Evolutionary conservation across 2,329 filamentous ascomycete species (phyloP), one percentile per base, ranked within the genome.

Genomic region (Ophiostoma australiae): DNA sequence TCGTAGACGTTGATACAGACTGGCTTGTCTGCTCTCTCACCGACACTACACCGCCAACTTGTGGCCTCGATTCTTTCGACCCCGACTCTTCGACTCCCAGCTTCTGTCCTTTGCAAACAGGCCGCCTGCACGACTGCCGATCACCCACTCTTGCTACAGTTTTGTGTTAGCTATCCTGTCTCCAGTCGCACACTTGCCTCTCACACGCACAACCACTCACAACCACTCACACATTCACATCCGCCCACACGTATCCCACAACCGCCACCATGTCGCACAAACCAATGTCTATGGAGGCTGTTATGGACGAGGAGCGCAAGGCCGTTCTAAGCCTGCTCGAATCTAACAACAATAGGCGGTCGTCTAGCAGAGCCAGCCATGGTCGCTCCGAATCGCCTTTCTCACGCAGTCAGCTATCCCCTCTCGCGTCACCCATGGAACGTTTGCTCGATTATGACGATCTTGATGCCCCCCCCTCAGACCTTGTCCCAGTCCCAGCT

Each of bases 201-300:
- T 48, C 44, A 48, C 44, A 48, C 68, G 35, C 65, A 58, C 69
- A 39, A 23, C 70, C 35, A 66, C 37, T 31, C 48, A 35, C 65
- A 52, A 41, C 39, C 39, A 41, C 39, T 41, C 48, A 68, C 67
- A 37, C 27, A 55, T 15, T 20, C 35, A 61, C 69, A 39, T n/a
- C 10, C 67, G 55, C 31, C 4, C 31, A 27, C 31, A 37, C 39
- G 11, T 41, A 68, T 39, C 70, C 10, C 5, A 4, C 52, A n/a
- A 48, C 52, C 48, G 52, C 31, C 77, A 75, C 37, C 72, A 80
- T 80, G 79, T 74, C 78, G 67, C 76, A 74, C 68, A 80, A 80
- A 69, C 81, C 82, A 27, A 92, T 92, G 89, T 93, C 90, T 77
- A 87, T 94, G 77, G 91, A 93, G 80, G 87, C 90, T 68, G 87